These are phyloP conservation scores for Astrothelium subdiscretum DNA, from an alignment of 495 filamentous ascomycete genomes.

Conservation along the genomic window DNA sequence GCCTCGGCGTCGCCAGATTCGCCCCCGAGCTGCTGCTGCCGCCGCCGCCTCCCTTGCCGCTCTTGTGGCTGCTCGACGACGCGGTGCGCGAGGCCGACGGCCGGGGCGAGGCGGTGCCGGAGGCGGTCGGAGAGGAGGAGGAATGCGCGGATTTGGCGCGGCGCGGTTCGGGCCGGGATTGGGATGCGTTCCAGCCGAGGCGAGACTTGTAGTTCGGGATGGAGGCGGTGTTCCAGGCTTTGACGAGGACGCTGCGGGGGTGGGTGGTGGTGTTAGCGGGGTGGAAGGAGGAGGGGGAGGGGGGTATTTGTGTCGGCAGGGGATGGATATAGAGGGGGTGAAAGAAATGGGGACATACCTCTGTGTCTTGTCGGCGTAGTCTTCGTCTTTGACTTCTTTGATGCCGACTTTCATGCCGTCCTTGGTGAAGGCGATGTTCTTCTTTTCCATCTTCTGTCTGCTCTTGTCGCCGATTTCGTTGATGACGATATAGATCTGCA, in stretches of 20 bases:
- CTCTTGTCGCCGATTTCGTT: slow-evolving; percentile 58
- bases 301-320: background rate
- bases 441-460: slow-evolving; percentile 64
- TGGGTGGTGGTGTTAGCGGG: background rate
- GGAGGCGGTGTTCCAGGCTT: slow-evolving; percentile 27
- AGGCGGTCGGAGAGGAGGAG: background rate
- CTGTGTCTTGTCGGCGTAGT: slow-evolving; percentile 73
- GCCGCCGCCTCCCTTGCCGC: background rate
- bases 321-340: background rate
- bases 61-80: background rate
- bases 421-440: slow-evolving; percentile 68
- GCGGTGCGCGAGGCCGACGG: background rate
- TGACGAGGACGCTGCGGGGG: slow-evolving; percentile 25
- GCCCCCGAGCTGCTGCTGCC: background rate
- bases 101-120: background rate
- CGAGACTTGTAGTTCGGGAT: slow-evolving; percentile 19
- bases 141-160: background rate
- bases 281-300: background rate
- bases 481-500: slow-evolving; percentile 50
- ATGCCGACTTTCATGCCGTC: slow-evolving; percentile 77
- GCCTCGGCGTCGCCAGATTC: background rate
- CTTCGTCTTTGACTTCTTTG: slow-evolving; percentile 62
- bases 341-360: slow-evolving; percentile 28
- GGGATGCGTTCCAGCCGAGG: slow-evolving; percentile 15
- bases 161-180: background rate